Conservation (phyloP, 2,329 filamentous ascomycete genomes). For the Claviceps arundinis region DNA sequence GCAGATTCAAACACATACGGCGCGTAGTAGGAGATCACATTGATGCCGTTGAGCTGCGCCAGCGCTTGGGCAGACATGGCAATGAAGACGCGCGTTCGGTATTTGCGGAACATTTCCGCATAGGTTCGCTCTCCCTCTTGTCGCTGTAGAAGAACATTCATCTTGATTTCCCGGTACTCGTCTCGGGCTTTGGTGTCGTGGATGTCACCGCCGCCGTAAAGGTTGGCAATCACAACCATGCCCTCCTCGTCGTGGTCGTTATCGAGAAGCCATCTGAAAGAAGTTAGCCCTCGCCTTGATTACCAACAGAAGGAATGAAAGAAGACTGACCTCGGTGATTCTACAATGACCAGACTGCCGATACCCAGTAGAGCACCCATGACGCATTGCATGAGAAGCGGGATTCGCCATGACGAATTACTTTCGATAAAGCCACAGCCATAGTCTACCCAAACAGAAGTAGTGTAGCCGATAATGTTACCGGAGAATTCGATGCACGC, state of each 20-base stretch:
- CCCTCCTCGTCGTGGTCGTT: slow-evolving; percentile 98
- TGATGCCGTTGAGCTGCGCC: slow-evolving; percentile 96
- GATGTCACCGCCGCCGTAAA: slow-evolving; percentile 92
- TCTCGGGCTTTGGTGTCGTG: slow-evolving; percentile 85
- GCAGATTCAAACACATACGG: slow-evolving; percentile 93
- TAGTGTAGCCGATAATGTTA: slow-evolving; percentile 90
- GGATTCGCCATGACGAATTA: slow-evolving; percentile 80
- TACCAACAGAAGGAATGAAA: not conserved
- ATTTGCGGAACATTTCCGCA: slow-evolving; percentile 85
- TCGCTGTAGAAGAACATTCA: slow-evolving; percentile 84
- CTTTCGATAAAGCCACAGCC: slow-evolving; percentile 83
- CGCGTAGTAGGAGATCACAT: slow-evolving; percentile 98
- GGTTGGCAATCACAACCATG: slow-evolving; percentile 93
- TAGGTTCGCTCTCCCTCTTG: slow-evolving; percentile 93
- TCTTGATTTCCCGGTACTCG: slow-evolving; percentile 97
- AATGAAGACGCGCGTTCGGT: slow-evolving; percentile 86
- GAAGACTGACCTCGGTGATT: slow-evolving; percentile 67
- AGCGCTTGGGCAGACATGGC: slow-evolving; percentile 97
- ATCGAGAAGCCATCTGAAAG: slow-evolving; percentile 76
- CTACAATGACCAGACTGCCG: slow-evolving; percentile 86
- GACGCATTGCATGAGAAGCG: slow-evolving; percentile 80
- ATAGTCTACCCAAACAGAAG: slow-evolving; percentile 98
- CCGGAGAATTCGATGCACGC: slow-evolving; percentile 97
- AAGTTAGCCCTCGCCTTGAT: not conserved
- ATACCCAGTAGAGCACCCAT: slow-evolving; percentile 80